phyloP scores from a whole-genome alignment of 1,139 yeast species.

The Hyphopichia buzzinii region DNA sequence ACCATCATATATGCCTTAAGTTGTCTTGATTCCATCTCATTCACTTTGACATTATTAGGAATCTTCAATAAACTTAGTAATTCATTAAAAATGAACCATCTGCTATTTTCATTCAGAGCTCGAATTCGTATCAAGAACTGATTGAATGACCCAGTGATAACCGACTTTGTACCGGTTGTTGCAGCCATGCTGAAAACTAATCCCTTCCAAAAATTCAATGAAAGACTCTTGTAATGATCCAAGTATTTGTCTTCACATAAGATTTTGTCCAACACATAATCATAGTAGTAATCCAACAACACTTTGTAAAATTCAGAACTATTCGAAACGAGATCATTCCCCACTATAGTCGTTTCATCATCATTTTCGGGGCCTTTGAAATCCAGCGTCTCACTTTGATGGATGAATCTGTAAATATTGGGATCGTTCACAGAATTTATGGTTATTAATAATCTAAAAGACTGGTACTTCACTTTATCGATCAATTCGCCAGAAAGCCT shows the following conservation, averaged over 20 bases:
- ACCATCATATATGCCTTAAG: slow-evolving; percentile 20
- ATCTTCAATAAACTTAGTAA: slow-evolving; percentile 17
- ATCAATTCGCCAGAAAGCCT: slow-evolving; percentile 49
- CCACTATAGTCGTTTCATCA: background rate
- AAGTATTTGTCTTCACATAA: slow-evolving; percentile 10
- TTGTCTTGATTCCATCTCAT: slow-evolving; percentile 12
- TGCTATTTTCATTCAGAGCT: slow-evolving; percentile 10
- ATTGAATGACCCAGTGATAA: slow-evolving; percentile 45
- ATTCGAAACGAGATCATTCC: slow-evolving; percentile 2
- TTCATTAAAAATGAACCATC: slow-evolving; percentile 10
- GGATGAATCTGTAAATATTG: background rate
- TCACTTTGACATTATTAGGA: slow-evolving; percentile 7
- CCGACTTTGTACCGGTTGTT: slow-evolving; percentile 48
- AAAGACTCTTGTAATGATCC: slow-evolving; percentile 12
- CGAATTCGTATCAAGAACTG: slow-evolving; percentile 38
- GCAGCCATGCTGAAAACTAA: slow-evolving; percentile 61
- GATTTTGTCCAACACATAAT: slow-evolving; percentile 1
- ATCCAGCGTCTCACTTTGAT: background rate
- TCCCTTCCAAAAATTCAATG: slow-evolving; percentile 55
- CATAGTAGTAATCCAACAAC: slow-evolving; percentile 20
- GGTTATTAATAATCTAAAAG: slow-evolving; percentile 23
- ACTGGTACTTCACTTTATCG: slow-evolving; percentile 26
- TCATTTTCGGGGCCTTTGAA: background rate
- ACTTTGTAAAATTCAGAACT: slow-evolving; percentile 21
- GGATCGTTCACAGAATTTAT: slow-evolving; percentile 4